A percentile compares a stretch with the other conserved stretches of the same genome.
Conservation (phyloP, 2,329 filamentous ascomycete genomes). For the Raffaelea albimanens region DNA sequence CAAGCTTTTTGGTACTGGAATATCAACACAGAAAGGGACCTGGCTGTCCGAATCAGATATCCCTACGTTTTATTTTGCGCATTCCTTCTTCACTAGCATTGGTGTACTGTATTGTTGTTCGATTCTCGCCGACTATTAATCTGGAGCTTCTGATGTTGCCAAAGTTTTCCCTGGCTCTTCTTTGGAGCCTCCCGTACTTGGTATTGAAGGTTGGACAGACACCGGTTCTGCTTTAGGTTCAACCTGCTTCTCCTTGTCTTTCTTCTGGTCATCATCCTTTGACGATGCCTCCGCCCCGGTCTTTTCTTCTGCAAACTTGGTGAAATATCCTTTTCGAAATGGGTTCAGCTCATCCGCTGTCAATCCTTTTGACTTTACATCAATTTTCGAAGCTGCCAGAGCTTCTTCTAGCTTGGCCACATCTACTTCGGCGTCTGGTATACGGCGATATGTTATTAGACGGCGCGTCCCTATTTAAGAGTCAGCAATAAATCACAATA, state of each 20-base stretch:
- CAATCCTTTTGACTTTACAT: slow-evolving; percentile 27
- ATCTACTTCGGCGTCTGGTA: slow-evolving; percentile 50
- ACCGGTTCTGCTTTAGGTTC: neutral
- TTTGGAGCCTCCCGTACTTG: neutral
- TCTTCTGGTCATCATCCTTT: neutral
- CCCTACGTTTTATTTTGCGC: too few relatives aligned
- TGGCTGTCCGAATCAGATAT: too few relatives aligned
- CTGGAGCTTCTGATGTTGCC: slow-evolving; percentile 12
- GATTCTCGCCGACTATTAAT: too few relatives aligned
- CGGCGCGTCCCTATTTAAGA: slow-evolving; percentile 65
- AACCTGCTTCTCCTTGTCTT: neutral
- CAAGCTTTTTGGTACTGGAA: too few relatives aligned
- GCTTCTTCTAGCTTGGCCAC: slow-evolving; percentile 25
- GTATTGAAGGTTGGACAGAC: neutral
- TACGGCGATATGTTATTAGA: slow-evolving; percentile 74
- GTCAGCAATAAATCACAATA: too few relatives aligned
- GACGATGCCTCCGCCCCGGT: too few relatives aligned
- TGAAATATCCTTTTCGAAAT: slow-evolving; percentile 51
- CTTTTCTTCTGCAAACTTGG: slow-evolving; percentile 31
- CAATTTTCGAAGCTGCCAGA: slow-evolving; percentile 18
- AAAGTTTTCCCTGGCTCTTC: neutral
- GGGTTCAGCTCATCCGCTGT: slow-evolving; percentile 52
- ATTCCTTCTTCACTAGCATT: too few relatives aligned
- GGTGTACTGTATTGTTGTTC: too few relatives aligned
- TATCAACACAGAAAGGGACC: too few relatives aligned